Evolutionary conservation across 2,329 filamentous ascomycete species (phyloP).

Genomic region (Talaromyces marneffei): DNA sequence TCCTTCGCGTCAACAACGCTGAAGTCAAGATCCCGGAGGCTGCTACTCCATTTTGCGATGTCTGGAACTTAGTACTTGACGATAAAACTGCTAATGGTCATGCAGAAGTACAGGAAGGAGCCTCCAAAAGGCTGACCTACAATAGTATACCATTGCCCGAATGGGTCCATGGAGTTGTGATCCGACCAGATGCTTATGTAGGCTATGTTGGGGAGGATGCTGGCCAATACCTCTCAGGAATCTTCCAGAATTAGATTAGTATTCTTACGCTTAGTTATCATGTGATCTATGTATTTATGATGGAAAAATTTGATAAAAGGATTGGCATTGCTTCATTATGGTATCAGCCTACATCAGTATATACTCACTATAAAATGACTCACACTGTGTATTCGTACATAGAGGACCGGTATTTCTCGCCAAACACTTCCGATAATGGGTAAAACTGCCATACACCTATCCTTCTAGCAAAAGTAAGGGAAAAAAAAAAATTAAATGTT

Average conservation of each 20-base stretch:
- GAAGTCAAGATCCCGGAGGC: conserved; percentile 1
- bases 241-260: conserved; percentile 5
- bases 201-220: conserved; percentile 7
- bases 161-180: not conserved
- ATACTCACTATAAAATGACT: not conserved
- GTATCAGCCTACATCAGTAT: not conserved
- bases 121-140: not conserved
- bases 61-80: not conserved
- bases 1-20: not conserved
- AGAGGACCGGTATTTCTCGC: too few species aligned
- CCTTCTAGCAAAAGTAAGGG: not conserved
- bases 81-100: not conserved
- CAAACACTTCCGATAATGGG: too few species aligned
- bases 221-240: conserved; percentile 3
- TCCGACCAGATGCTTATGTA: conserved; percentile 8
- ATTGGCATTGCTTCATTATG: not conserved
- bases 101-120: not conserved
- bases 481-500: not conserved
- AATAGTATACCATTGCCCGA: not conserved
- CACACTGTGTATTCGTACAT: not conserved
- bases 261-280: not conserved
- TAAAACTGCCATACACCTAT: too few species aligned
- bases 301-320: not conserved
- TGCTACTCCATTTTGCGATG: not conserved
- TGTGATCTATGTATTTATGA: not conserved